Percentiles rank a stretch among this genome's conserved stretches.
Conservation (phyloP, 345 rosid genomes). For the Populus tremula region DNA sequence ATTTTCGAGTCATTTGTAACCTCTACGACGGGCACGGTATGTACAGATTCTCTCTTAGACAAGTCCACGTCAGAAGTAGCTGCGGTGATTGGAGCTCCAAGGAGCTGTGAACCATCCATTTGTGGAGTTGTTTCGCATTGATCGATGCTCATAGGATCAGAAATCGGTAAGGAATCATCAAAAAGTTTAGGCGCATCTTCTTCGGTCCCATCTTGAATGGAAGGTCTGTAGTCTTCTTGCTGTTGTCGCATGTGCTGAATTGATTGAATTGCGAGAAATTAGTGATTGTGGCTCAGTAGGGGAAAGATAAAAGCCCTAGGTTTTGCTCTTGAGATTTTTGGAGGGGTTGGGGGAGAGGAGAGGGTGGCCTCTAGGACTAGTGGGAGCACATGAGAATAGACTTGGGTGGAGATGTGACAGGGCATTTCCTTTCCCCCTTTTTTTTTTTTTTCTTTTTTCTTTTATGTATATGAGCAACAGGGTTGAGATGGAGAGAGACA, state of each 20-base stretch:
- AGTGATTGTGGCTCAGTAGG: no score
- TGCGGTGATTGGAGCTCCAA: conserved; percentile 28
- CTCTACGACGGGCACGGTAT: conserved; percentile 21
- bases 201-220: no score
- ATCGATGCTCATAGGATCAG: conserved; percentile 51
- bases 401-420: conserved; percentile 29
- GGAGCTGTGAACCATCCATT: conserved; percentile 41
- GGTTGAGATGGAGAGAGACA: not conserved
- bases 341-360: conserved; percentile 16
- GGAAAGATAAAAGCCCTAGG: conserved; percentile 51
- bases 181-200: no score
- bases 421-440: conserved; percentile 14
- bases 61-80: conserved; percentile 3
- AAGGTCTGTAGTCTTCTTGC: no score
- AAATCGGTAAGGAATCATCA: no score
- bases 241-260: no score
- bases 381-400: no score
- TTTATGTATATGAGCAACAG: no score
- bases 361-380: not conserved
- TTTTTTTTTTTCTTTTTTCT: not conserved
- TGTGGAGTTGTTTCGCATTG: conserved; percentile 44
- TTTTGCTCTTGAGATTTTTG: conserved; percentile 17
- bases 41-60: conserved; percentile 2
- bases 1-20: conserved; percentile 19
- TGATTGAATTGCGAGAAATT: no score